Conservation (phyloP, 2,329 filamentous ascomycete genomes). For the Exophiala spinifera region DNA sequence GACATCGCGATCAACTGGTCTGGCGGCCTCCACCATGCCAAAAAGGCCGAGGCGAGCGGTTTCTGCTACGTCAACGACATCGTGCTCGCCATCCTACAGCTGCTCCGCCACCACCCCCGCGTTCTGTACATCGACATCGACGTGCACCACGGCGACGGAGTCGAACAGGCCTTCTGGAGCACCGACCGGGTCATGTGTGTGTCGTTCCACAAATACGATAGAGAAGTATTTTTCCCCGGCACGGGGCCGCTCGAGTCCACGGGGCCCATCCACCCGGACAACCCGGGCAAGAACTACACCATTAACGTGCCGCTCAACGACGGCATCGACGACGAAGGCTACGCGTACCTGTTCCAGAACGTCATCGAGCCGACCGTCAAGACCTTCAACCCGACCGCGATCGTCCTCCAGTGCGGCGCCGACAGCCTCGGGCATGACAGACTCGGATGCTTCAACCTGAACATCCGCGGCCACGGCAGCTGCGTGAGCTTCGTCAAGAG, state of each 20-base stretch:
- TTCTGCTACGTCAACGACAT: slow-evolving; percentile 99
- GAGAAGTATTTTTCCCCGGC: slow-evolving; percentile 79
- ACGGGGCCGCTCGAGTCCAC: slow-evolving; percentile 85
- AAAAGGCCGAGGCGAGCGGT: slow-evolving; percentile 86
- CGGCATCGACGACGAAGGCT: slow-evolving; percentile 87
- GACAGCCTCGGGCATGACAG: slow-evolving; percentile 92
- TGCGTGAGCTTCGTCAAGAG: slow-evolving; percentile 88
- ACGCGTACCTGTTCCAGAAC: slow-evolving; percentile 76
- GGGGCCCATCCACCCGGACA: slow-evolving; percentile 76
- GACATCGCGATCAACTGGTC: slow-evolving; percentile 99
- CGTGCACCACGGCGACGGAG: slow-evolving; percentile 86
- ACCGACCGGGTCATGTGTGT: slow-evolving; percentile 88
- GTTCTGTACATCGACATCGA: slow-evolving; percentile 95
- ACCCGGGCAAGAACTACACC: slow-evolving; percentile 82
- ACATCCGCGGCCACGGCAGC: slow-evolving; percentile 87
- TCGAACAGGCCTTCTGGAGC: slow-evolving; percentile 87
- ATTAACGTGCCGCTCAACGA: slow-evolving; percentile 89
- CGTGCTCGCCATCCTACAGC: slow-evolving; percentile 84
- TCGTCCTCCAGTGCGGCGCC: slow-evolving; percentile 92
- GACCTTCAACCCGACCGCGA: slow-evolving; percentile 82
- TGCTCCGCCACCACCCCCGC: slow-evolving; percentile 75
- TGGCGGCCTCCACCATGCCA: slow-evolving; percentile 92
- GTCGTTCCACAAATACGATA: slow-evolving; percentile 96
- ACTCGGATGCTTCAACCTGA: slow-evolving; percentile 92
- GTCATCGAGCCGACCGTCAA: slow-evolving; percentile 76